These are phyloP conservation scores for Meira nashicola DNA, from an alignment of 1,284 basidiomycete species.

Conservation along the genomic window DNA sequence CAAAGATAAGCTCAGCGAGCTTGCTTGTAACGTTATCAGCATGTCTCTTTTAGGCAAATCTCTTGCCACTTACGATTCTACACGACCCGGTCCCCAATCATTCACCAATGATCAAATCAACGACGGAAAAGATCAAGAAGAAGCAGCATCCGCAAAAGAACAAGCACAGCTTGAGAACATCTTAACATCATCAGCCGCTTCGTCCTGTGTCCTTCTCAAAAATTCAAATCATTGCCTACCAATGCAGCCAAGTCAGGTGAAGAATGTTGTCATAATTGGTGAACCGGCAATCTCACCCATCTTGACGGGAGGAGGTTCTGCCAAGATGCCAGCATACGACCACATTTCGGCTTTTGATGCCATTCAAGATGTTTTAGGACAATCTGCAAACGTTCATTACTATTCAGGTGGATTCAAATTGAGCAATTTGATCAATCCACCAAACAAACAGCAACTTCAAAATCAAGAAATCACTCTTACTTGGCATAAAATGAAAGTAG, in stretches of 20 bases:
- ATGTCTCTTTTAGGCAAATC: too few species aligned
- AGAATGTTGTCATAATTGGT: neutral
- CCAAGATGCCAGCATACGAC: neutral
- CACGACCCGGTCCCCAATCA: too few species aligned
- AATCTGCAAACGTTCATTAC: neutral
- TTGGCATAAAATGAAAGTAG: neutral
- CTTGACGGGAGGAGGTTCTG: neutral
- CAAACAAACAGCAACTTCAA: neutral
- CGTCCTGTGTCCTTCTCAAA: conserved; percentile 3
- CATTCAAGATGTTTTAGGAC: neutral
- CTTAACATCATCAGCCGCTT: neutral
- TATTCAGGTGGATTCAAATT: neutral
- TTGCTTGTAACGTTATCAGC: too few species aligned
- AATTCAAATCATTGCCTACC: neutral
- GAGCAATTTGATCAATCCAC: neutral
- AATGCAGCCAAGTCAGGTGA: neutral
- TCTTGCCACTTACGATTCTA: too few species aligned
- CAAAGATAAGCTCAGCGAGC: too few species aligned
- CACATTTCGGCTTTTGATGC: neutral
- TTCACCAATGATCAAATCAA: neutral
- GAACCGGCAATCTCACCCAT: neutral
- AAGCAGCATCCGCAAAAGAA: neutral
- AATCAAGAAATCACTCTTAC: neutral
- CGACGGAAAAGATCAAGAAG: neutral
- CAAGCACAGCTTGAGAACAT: neutral